phyloP scores from a whole-genome alignment of 768 basidiomycete genomes.

The Filobasidium floriforme region DNA sequence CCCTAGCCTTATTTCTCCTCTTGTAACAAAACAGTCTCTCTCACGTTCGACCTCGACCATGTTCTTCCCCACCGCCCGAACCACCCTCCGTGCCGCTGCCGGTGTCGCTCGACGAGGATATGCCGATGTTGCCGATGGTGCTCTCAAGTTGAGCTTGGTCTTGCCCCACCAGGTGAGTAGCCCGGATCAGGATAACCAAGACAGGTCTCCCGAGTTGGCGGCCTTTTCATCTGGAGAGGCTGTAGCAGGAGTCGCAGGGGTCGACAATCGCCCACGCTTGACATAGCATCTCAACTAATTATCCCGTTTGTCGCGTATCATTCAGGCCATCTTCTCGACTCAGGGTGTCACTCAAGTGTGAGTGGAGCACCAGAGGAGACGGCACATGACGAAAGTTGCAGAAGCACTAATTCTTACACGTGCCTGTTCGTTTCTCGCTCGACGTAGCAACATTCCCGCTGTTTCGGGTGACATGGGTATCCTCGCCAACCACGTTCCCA shows the following conservation, averaged over 20 bases:
- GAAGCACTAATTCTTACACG: not conserved
- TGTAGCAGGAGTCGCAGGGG: not conserved
- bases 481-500: constrained; percentile 94
- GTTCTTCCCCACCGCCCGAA: constrained; percentile 7
- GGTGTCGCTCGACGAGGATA: constrained; percentile 58
- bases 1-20: not conserved
- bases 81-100: constrained; percentile 10
- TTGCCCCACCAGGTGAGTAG: constrained; percentile 84
- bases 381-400: too few species aligned
- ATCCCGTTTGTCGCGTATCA: not conserved
- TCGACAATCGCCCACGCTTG: not conserved
- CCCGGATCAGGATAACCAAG: not conserved
- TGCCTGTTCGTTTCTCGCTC: not conserved
- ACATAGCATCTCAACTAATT: not conserved
- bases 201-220: not conserved
- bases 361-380: not conserved
- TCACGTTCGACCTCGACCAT: not conserved
- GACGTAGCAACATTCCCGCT: constrained; percentile 47
- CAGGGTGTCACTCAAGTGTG: constrained; percentile 82
- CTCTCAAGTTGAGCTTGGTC: constrained; percentile 84
- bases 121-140: constrained; percentile 74
- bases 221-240: not conserved
- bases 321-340: constrained; percentile 80
- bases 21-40: not conserved
- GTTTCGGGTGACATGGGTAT: constrained; percentile 98